phyloP scores from a whole-genome alignment of 305 asterid genomes.

The Fraxinus latifolia region DNA sequence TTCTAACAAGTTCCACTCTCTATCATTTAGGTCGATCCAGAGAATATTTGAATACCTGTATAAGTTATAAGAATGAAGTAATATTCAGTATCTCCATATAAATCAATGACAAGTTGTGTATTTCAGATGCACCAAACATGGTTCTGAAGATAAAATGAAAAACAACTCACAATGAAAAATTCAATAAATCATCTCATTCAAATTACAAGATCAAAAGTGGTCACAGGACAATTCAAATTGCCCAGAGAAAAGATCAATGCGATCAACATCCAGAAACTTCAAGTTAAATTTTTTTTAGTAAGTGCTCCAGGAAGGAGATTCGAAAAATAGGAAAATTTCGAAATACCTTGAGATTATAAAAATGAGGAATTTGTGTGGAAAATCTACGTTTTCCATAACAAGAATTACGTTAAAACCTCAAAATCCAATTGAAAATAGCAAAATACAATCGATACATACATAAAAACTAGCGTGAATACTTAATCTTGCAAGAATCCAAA shows the following conservation, averaged over 20 bases:
- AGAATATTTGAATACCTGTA: constrained; percentile 24
- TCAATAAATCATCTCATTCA: neutral
- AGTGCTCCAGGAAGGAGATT: neutral
- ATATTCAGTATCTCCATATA: neutral
- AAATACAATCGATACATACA: constrained; percentile 4
- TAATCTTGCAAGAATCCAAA: constrained; percentile 20
- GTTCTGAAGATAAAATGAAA: neutral
- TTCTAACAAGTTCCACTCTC: constrained; percentile 6
- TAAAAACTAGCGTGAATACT: neutral
- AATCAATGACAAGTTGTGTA: constrained; percentile 11
- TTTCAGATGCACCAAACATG: constrained; percentile 8
- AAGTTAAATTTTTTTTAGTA: neutral
- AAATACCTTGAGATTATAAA: neutral
- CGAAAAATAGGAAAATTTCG: neutral
- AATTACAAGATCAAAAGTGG: neutral
- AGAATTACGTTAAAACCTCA: constrained; percentile 6
- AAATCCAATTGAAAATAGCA: constrained; percentile 7
- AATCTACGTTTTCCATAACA: neutral
- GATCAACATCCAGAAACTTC: neutral
- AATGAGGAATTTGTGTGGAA: neutral
- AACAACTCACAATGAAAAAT: neutral
- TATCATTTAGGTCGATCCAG: constrained; percentile 12
- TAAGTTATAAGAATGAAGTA: constrained; percentile 8
- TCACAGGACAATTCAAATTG: neutral
- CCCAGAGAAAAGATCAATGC: neutral